Percentiles rank a stretch among this genome's conserved stretches.
phyloP scores from a whole-genome alignment of 805 yeast species.

The Saccharomycopsis sp. region DNA sequence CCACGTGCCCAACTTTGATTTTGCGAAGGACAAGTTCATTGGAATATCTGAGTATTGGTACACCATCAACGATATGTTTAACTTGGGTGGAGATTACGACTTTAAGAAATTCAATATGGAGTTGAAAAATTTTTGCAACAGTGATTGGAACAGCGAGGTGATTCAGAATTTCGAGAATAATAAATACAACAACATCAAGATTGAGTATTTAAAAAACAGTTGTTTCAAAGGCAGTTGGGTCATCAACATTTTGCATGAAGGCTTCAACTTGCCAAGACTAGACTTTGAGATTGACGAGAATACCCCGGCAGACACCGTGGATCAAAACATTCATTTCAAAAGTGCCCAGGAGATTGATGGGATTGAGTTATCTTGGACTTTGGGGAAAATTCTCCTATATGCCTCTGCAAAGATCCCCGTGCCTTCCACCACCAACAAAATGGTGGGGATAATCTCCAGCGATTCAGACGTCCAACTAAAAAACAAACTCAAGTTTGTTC shows the following conservation, averaged over 20 bases:
- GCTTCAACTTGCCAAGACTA: conserved; percentile 75
- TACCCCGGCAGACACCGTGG: conserved; percentile 22
- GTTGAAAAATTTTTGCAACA: conserved; percentile 65
- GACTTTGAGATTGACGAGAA: conserved; percentile 39
- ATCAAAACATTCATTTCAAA: conserved; percentile 56
- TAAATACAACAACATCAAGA: conserved; percentile 46
- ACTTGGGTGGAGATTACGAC: conserved; percentile 82
- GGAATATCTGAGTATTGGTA: conserved; percentile 98
- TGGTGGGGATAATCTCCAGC: conserved; percentile 18
- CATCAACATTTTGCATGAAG: conserved; percentile 79
- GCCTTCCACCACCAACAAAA: neutral
- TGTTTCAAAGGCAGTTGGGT: conserved; percentile 97
- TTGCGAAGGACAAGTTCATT: conserved; percentile 69
- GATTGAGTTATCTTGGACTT: conserved; percentile 87
- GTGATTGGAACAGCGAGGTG: conserved; percentile 55
- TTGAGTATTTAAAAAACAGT: conserved; percentile 55
- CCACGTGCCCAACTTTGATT: conserved; percentile 85
- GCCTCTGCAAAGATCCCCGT: conserved; percentile 58
- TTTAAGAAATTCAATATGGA: conserved; percentile 57
- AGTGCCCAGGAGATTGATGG: conserved; percentile 77
- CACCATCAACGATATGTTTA: conserved; percentile 85
- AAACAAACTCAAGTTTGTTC: conserved; percentile 9
- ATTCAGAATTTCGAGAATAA: conserved; percentile 43
- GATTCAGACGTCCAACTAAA: conserved; percentile 10
- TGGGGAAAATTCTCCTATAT: conserved; percentile 77